Evolutionary conservation across 768 basidiomycete genomes (phyloP).

Genomic region (Kwoniella dejecticola): DNA sequence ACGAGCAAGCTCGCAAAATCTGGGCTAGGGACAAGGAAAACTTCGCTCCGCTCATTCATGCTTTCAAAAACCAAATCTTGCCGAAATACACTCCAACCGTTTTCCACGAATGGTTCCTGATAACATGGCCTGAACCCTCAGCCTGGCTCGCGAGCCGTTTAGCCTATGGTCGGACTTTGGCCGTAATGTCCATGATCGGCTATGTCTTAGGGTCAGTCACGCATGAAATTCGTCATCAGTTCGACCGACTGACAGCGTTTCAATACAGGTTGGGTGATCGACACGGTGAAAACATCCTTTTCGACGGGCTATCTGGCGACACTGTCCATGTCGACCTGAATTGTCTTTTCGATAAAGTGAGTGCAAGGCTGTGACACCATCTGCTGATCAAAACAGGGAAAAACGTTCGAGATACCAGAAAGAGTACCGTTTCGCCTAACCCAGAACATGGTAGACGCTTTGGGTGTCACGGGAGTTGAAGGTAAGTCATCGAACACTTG

Average conservation of each 20-base stretch:
- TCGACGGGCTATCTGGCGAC: constrained; percentile 85
- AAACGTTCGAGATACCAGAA: constrained; percentile 82
- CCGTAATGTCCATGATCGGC: constrained; percentile 98
- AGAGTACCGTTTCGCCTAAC: constrained; percentile 92
- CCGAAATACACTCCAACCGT: constrained; percentile 66
- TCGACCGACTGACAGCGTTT: neutral
- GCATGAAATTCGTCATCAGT: constrained; percentile 9
- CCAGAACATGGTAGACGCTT: constrained; percentile 85
- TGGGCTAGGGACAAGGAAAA: constrained; percentile 22
- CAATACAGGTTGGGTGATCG: constrained; percentile 84
- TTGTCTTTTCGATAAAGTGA: constrained; percentile 92
- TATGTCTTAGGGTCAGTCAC: constrained; percentile 82
- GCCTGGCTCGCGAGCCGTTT: constrained; percentile 90
- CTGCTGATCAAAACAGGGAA: constrained; percentile 61
- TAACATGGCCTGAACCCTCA: constrained; percentile 93
- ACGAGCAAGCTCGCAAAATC: constrained; percentile 41
- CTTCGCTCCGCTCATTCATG: constrained; percentile 40
- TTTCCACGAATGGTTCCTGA: constrained; percentile 96
- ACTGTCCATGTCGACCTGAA: constrained; percentile 97
- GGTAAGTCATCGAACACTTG: constrained; percentile 58
- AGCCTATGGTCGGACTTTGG: constrained; percentile 81
- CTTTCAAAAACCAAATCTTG: constrained; percentile 38
- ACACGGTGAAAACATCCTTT: constrained; percentile 92
- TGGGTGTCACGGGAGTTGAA: constrained; percentile 92
- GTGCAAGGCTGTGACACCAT: constrained; percentile 12